These are phyloP conservation scores for Tetraselmis striata DNA, from an alignment of 139 green algal genomes.

Conservation along the genomic window DNA sequence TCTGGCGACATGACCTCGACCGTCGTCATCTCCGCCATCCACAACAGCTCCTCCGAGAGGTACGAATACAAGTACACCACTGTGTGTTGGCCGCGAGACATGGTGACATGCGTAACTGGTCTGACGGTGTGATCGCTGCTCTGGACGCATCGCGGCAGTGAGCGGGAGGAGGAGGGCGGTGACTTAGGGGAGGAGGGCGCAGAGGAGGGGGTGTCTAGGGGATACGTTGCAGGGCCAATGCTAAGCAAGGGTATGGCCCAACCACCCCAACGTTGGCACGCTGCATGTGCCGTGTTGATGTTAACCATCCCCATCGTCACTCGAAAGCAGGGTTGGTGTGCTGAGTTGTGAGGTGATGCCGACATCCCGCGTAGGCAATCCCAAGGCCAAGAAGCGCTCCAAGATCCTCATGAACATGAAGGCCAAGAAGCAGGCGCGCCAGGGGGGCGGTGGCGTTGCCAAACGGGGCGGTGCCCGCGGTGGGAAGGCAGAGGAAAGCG, in stretches of 20 bases:
- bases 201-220: not conserved
- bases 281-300: too few species aligned
- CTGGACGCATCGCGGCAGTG: not conserved
- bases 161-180: not conserved
- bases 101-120: too few species aligned
- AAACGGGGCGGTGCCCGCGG: too few species aligned
- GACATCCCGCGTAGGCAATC: not conserved
- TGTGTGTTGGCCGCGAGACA: too few species aligned
- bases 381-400: not conserved
- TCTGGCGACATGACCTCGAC: not conserved
- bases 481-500: not conserved
- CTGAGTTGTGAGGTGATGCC: too few species aligned
- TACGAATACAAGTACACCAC: too few species aligned
- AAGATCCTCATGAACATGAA: not conserved
- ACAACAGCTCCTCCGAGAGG: not conserved
- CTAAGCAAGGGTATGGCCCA: not conserved
- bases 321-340: too few species aligned
- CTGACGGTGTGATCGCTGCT: too few species aligned
- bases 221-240: not conserved
- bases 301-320: too few species aligned
- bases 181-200: not conserved
- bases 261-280: too few species aligned
- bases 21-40: not conserved
- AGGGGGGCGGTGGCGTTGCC: not conserved
- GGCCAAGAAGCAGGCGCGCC: not conserved